These are phyloP conservation scores for Trypanosoma avium DNA, from an alignment of 208 protist genomes.

Conservation along the genomic window DNA sequence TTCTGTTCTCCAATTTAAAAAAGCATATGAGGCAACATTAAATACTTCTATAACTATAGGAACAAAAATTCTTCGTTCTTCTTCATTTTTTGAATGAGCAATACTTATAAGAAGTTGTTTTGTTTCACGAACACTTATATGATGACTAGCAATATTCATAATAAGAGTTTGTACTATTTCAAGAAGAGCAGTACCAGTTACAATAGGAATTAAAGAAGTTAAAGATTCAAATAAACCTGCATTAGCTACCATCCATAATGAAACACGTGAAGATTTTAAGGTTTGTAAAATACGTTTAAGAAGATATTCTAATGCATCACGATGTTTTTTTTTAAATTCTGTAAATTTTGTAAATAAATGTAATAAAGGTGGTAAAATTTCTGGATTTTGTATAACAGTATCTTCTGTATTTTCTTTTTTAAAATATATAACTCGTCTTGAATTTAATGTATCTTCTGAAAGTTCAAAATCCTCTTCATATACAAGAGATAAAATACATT, in stretches of 20 bases:
- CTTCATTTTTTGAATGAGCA: conserved; percentile 39
- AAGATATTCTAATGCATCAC: conserved; percentile 26
- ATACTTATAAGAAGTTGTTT: conserved; percentile 73
- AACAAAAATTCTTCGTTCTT: conserved; percentile 36
- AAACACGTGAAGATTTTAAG: conserved; percentile 26
- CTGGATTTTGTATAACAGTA: conserved; percentile 50
- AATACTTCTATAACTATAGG: conserved; percentile 63
- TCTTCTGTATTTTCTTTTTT: not conserved
- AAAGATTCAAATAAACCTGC: conserved; percentile 55
- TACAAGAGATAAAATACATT: conserved; percentile 31
- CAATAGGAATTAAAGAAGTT: conserved; percentile 45
- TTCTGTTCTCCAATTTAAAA: conserved; percentile 18
- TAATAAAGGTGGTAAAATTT: conserved; percentile 41
- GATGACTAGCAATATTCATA: conserved; percentile 41
- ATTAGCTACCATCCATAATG: conserved; percentile 56
- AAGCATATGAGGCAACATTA: conserved; percentile 29
- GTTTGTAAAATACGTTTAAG: conserved; percentile 16
- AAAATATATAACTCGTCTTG: not conserved
- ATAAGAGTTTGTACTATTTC: conserved; percentile 42
- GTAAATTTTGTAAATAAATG: conserved; percentile 18
- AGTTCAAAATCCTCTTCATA: conserved; percentile 26
- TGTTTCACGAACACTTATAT: conserved; percentile 74
- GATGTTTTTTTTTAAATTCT: conserved; percentile 27
- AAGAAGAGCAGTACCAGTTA: conserved; percentile 26
- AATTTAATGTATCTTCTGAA: not conserved